Percentiles rank a stretch among this genome's conserved stretches.
phyloP scores from a whole-genome alignment of 495 filamentous ascomycete genomes.

The Sphaerosporella brunnea region DNA sequence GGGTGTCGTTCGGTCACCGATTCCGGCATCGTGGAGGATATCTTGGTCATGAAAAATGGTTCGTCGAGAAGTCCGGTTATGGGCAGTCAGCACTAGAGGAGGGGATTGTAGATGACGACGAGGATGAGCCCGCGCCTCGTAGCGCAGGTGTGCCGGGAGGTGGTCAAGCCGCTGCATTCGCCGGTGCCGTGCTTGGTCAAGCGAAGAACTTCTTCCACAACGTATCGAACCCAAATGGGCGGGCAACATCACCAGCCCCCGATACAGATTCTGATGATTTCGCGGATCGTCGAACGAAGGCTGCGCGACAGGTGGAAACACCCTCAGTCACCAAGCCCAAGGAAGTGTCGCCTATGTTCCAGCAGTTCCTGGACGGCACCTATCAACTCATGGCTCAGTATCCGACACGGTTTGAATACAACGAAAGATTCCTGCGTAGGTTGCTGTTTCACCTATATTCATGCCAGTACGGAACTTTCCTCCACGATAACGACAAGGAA shows the following conservation, averaged over 20 bases:
- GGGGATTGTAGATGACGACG: slow-evolving; percentile 11
- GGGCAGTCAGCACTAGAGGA: slow-evolving; percentile 11
- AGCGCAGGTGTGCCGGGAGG: not conserved
- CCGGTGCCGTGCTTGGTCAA: slow-evolving; percentile 65
- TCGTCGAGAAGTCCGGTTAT: slow-evolving; percentile 33
- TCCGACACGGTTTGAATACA: slow-evolving; percentile 88
- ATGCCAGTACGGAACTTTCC: slow-evolving; percentile 92
- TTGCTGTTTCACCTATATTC: slow-evolving; percentile 88
- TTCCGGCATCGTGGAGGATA: slow-evolving; percentile 78
- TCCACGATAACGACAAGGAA: slow-evolving; percentile 88
- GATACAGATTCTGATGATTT: slow-evolving; percentile 15
- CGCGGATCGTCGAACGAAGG: slow-evolving; percentile 15
- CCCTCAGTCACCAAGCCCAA: slow-evolving; percentile 33
- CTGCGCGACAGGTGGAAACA: slow-evolving; percentile 10
- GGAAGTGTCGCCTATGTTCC: slow-evolving; percentile 91
- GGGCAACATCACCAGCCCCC: slow-evolving; percentile 11
- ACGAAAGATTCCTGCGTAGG: slow-evolving; percentile 80
- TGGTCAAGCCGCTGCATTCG: slow-evolving; percentile 28
- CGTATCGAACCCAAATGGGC: slow-evolving; percentile 23
- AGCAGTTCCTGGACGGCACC: slow-evolving; percentile 91
- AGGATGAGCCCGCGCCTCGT: not conserved
- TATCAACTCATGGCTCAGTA: slow-evolving; percentile 80
- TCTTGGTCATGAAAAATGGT: slow-evolving; percentile 87
- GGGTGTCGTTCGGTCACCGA: slow-evolving; percentile 95
- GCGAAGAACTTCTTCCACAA: slow-evolving; percentile 76